Base-by-base conservation (phyloP, 371 early-diverging fungal species). In the Apophysomyces sp. region DNA sequence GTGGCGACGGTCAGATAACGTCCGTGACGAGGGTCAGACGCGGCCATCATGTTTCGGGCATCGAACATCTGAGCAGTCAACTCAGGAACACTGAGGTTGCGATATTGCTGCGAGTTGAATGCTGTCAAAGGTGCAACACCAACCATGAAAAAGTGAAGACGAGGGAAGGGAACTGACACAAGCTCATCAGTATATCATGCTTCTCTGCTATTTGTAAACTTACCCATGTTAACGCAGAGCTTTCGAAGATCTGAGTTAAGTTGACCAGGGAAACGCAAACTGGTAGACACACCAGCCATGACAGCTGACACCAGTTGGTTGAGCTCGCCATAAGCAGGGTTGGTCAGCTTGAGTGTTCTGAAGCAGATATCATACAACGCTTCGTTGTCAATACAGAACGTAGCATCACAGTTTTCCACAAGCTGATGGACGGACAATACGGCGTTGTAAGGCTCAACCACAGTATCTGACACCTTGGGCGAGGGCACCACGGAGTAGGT, bases 91-190 rank as follows among this genome's bases (percentile, higher is more conserved):
- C 91, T 91, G 69, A 94, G 74, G 57, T 89, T 86, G 57, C 94
- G 92, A 89, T 95, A 99, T 31, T 89, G 86, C 69, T 90, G 89
- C 44, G 95, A 89, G 58, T 89, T 94, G 59, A 87, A 83, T 53
- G 98, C 87, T 21, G 95, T 94, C 65, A 99, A 84, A n/a, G 98
- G 98, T 29, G 99, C 98, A 73, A 97, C 94, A 52, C 99, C 98
- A 37, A 95, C 94, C 94, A 96, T 97, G 83, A 99, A 99, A 89
- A 99, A 99, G 76, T 99, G 99, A 41, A 99, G 92, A 85, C 99
- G 93, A 44, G 98, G 99, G 89, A 99, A 99, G 41, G 99, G 99
- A 51, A 99, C 86, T 93, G 98, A 87, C 97, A 98, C 62, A 15
- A 41, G 6, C 6, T 41, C 16, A 16, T 41, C 41, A 41, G 13